Evolutionary conservation across 441 rosid genomes (phyloP), one percentile per base, ranked within the genome.

Genomic region (Flueggea neowawraea): DNA sequence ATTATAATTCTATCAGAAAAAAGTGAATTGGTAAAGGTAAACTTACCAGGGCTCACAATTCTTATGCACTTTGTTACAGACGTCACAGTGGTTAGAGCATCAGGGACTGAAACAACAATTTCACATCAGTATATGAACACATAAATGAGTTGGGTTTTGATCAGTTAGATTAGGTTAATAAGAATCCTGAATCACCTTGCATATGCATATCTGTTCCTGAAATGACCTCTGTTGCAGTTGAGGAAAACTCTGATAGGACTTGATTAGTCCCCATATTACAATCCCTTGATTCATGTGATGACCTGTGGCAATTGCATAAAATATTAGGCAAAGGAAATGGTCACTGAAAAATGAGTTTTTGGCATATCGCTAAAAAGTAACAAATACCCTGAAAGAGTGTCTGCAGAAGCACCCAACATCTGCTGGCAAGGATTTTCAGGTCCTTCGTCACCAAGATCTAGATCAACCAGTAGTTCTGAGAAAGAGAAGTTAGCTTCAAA

Each of bases 381-480:
- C 57, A 61, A 33, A 16, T 87, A 95, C 99, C 84, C 82, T 51
- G 90, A 71, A 75, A 63, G 64, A 68, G 71, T 71, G 57, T 78
- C 83, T 2, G 63, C 13, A 22, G 81, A 63, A 62, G 71, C 65
- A 55, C 68, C 82, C 44, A 39, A 16, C 13, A 69, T 31, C 61
- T 81, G 82, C 58, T 67, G 76, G 68, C 74, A 72, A 52, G 84
- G 76, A 49, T 56, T 61, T 32, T 17, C 71, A 59, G 65, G 55
- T 69, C 74, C 91, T 45, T 82, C 83, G 51, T 54, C 67, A 17
- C 66, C 94, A 64, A 89, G 77, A 66, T 84, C 98, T 6, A 95
- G 78, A 74, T 89, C 98, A 63, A 74, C 78, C 17, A 91, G 61
- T 57, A 95, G 68, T 58, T 89, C 91, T 1, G 96, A 79, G 76